Evolutionary conservation across 1,284 basidiomycete species (phyloP).

Genomic region (Omphalotus olearius): DNA sequence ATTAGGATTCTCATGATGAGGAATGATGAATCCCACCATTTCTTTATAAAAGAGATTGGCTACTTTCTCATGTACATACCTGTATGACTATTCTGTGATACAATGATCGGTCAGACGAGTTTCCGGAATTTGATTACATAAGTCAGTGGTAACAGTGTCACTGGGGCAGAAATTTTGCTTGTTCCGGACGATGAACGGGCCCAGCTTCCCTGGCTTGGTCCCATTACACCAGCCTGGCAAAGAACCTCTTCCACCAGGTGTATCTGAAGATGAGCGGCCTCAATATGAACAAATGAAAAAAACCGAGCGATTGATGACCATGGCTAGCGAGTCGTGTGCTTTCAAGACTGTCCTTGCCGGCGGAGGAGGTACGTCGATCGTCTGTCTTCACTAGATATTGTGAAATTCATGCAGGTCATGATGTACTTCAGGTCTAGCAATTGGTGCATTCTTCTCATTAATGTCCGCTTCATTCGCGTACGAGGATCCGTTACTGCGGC

Average conservation of each 20-base stretch:
- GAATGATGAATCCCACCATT: no score
- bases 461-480: slow-evolving; percentile 96
- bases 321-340: slow-evolving; percentile 82
- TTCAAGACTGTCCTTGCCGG: slow-evolving; percentile 81
- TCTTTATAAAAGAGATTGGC: no score
- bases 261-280: slow-evolving; percentile 76
- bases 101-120: no score
- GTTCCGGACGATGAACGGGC: slow-evolving; percentile 12
- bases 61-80: no score
- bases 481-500: slow-evolving; percentile 86
- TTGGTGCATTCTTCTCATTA: slow-evolving; percentile 94
- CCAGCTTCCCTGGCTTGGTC: slow-evolving; percentile 31
- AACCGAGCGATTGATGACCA: slow-evolving; percentile 66
- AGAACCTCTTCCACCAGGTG: slow-evolving; percentile 79
- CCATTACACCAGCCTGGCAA: slow-evolving; percentile 54
- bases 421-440: slow-evolving; percentile 66
- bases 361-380: slow-evolving; percentile 64
- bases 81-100: no score
- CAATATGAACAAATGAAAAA: slow-evolving; percentile 67
- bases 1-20: slow-evolving; percentile 15
- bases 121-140: no score
- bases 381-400: not conserved
- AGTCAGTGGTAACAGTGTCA: no score
- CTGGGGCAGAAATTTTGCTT: not conserved
- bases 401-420: slow-evolving; percentile 1